Percentiles rank a stretch among this genome's conserved stretches.
Conservation (phyloP, 1,139 yeast genomes). For the Magnusiomyces sp. region DNA sequence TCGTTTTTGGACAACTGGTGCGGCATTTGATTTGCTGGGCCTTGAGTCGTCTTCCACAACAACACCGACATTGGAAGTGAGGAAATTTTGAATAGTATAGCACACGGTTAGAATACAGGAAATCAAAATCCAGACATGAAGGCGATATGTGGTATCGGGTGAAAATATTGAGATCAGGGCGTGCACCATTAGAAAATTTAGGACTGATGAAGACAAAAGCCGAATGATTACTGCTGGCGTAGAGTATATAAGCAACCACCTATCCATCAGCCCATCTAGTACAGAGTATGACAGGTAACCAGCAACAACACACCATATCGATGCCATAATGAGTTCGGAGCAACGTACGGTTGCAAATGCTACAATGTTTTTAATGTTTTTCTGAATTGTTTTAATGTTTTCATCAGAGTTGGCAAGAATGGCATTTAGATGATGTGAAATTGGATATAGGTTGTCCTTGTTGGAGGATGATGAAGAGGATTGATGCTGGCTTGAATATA, state of each 20-base stretch:
- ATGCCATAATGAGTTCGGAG: slow-evolving; percentile 34
- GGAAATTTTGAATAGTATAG: slow-evolving; percentile 79
- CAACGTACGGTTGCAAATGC: slow-evolving; percentile 22
- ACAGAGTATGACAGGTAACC: slow-evolving; percentile 79
- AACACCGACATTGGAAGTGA: slow-evolving; percentile 73
- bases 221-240: slow-evolving; percentile 82
- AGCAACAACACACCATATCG: slow-evolving; percentile 57
- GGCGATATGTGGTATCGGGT: slow-evolving; percentile 50
- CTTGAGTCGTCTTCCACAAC: no score
- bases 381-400: no score
- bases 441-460: no score
- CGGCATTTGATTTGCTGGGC: no score
- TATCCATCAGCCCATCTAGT: slow-evolving; percentile 78
- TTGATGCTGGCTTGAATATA: no score
- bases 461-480: no score
- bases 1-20: no score
- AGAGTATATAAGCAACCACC: slow-evolving; percentile 87
- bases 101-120: slow-evolving; percentile 79
- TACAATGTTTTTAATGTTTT: neutral
- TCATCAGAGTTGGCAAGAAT: no score
- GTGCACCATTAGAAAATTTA: slow-evolving; percentile 63
- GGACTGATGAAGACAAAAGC: slow-evolving; percentile 71
- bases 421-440: no score
- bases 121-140: slow-evolving; percentile 87
- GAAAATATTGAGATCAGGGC: slow-evolving; percentile 44